Evolutionary conservation across 148 eudicot species (phyloP).

Genomic region (Bassia scoparia): DNA sequence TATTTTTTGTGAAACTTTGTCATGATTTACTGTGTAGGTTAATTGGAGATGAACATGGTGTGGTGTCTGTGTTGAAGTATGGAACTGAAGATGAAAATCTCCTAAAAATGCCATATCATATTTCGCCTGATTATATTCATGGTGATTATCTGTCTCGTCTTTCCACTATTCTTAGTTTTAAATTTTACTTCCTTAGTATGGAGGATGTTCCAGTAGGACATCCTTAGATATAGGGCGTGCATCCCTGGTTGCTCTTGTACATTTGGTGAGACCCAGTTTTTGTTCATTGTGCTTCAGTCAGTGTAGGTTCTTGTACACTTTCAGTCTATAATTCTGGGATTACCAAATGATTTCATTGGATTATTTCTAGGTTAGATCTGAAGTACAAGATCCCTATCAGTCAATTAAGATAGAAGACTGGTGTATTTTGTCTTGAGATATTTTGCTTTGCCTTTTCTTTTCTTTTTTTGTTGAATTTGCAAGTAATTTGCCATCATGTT

Average conservation of each 20-base stretch:
- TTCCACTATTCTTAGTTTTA: not conserved
- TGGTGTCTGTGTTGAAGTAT: constrained; percentile 26
- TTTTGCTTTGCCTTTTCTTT: not conserved
- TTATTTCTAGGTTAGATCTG: not conserved
- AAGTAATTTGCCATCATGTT: constrained; percentile 6
- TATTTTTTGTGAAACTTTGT: not conserved
- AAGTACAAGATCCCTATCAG: not conserved
- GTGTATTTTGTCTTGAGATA: not conserved
- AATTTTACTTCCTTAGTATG: not conserved
- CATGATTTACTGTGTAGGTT: constrained; percentile 22
- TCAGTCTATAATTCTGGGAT: not conserved
- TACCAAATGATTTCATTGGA: not conserved
- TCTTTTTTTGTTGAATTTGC: not conserved
- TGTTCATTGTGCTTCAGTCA: not conserved
- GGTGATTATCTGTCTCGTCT: constrained; percentile 24
- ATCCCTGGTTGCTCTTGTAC: too few species aligned
- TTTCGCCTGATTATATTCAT: constrained; percentile 26
- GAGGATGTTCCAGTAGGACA: not conserved
- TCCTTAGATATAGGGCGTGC: not conserved
- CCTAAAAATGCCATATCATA: constrained; percentile 25
- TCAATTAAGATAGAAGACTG: not conserved
- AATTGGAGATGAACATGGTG: constrained; percentile 35
- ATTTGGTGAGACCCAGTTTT: not conserved
- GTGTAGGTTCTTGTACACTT: not conserved
- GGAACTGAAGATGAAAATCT: constrained; percentile 24